A percentile compares a stretch with the other conserved stretches of the same genome.
Evolutionary conservation across 164 flowering plant species (phyloP).

Genomic region (Sedum album): DNA sequence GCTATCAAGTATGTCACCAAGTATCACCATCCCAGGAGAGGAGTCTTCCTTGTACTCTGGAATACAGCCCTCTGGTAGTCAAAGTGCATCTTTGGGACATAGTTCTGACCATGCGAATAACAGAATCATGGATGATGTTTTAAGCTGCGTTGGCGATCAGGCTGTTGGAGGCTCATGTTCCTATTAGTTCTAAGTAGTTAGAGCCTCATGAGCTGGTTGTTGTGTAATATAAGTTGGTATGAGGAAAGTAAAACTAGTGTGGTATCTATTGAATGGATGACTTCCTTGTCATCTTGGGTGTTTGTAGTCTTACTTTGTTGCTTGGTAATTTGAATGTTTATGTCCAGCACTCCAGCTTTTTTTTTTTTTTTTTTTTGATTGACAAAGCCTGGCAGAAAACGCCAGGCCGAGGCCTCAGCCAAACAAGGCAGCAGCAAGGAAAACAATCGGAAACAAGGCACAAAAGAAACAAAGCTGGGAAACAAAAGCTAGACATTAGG

Average conservation of each 20-base stretch:
- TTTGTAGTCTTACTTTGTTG: slow-evolving; percentile 16
- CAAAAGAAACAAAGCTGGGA: no score
- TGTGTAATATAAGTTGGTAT: not conserved
- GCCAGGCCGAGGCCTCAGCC: no score
- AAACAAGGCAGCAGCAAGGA: no score
- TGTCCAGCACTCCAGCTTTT: not conserved
- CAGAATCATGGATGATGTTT: slow-evolving; percentile 34
- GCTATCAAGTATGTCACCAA: slow-evolving; percentile 31
- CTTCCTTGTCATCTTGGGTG: no score
- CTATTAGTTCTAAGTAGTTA: not conserved
- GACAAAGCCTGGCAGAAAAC: no score
- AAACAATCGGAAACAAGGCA: no score
- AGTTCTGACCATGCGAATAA: not conserved
- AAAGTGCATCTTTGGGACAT: not conserved
- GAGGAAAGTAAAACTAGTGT: no score
- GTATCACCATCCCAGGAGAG: slow-evolving; percentile 27
- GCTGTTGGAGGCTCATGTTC: slow-evolving; percentile 28
- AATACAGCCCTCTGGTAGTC: not conserved
- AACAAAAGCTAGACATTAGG: no score
- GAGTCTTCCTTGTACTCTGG: slow-evolving; percentile 26
- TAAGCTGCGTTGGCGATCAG: slow-evolving; percentile 44
- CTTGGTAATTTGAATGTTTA: slow-evolving; percentile 35
- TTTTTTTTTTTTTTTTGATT: no score
- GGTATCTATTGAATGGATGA: no score
- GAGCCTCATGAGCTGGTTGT: slow-evolving; percentile 8